Conservation (phyloP, 805 yeast species). For the Saturnispora galanensis region DNA sequence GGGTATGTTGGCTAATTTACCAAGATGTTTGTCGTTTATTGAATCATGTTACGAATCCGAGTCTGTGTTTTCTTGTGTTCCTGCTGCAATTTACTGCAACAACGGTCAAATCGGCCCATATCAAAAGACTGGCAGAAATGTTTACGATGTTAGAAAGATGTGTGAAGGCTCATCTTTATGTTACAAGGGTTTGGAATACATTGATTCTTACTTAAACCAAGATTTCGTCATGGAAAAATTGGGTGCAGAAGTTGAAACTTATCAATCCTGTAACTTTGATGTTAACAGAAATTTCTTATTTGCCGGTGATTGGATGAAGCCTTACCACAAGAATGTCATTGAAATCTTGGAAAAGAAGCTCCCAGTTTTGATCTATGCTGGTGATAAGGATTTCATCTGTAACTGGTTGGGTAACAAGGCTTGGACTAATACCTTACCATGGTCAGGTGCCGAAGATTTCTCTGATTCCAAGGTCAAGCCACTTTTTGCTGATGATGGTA, state of each 20-base stretch:
- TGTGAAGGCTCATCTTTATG: conserved; percentile 46
- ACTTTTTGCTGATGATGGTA: conserved; percentile 24
- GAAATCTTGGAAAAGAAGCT: conserved; percentile 54
- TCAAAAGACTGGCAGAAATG: conserved; percentile 50
- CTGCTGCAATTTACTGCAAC: conserved; percentile 55
- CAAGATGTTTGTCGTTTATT: conserved; percentile 55
- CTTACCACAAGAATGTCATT: conserved; percentile 48
- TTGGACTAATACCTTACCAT: conserved; percentile 62
- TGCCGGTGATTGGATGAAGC: conserved; percentile 59
- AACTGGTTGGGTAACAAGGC: conserved; percentile 89
- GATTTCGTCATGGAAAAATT: conserved; percentile 43
- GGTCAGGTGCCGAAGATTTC: conserved; percentile 39
- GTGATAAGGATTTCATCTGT: conserved; percentile 87
- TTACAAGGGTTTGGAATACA: conserved; percentile 39
- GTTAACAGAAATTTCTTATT: conserved; percentile 41
- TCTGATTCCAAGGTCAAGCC: conserved; percentile 19
- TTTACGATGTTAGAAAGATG: conserved; percentile 50
- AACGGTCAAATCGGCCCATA: conserved; percentile 52
- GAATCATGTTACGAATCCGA: conserved; percentile 55
- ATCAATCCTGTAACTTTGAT: conserved; percentile 41
- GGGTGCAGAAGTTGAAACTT: conserved; percentile 45
- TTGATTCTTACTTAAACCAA: conserved; percentile 44
- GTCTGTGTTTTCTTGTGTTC: conserved; percentile 50
- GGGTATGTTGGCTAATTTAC: conserved; percentile 48
- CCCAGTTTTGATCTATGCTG: conserved; percentile 87